Evolutionary conservation across 768 basidiomycete species (phyloP), one percentile per base, ranked within the genome.

Genomic region (Suillus placidus): DNA sequence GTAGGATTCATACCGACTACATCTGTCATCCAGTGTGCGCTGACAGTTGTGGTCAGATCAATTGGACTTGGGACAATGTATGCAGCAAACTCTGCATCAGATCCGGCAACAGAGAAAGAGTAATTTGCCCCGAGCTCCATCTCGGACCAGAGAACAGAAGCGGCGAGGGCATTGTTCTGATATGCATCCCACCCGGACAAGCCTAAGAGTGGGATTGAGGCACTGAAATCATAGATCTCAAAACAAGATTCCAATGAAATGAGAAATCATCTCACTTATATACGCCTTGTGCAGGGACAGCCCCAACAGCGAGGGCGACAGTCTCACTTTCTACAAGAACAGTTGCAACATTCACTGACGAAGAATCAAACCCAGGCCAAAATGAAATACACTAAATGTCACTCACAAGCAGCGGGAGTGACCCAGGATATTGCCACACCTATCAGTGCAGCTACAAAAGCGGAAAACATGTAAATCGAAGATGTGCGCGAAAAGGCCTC

Each of bases 11-110:
- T 40, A 56, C 70, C 70, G 4, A 71, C 66, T 18, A 77, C 74
- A 57, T 76, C 74, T 23, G 69, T 67, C 37, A 77, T 38, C 75
- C 73, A 76, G 61, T 74, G 72, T 32, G 75, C 70, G 7, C 26
- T 67, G 16, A 67, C 72, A 1, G 71, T 49, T 6, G 64, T 68
- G 13, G 68, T 12, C 2, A 75, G 49, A 42, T 71, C 37, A 34
- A 68, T 35, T 23, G 74, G 74, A 4, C 35, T 13, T n/a, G 74
- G 74, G 0, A 60, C 66, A 35, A 76, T 68, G 51, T 62, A 73
- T 4, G 71, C 69, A 0, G 58, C 40, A 51, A 71, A 70, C 2
- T 69, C 69, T 0, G 68, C 38, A 13, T 72, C 70, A 20, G 69
- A 68, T 3, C 62, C 32, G 30, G 63, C 65, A 6, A 52, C 67